Evolutionary conservation across 768 basidiomycete genomes (phyloP).

Genomic region (Tulasnella sp.): DNA sequence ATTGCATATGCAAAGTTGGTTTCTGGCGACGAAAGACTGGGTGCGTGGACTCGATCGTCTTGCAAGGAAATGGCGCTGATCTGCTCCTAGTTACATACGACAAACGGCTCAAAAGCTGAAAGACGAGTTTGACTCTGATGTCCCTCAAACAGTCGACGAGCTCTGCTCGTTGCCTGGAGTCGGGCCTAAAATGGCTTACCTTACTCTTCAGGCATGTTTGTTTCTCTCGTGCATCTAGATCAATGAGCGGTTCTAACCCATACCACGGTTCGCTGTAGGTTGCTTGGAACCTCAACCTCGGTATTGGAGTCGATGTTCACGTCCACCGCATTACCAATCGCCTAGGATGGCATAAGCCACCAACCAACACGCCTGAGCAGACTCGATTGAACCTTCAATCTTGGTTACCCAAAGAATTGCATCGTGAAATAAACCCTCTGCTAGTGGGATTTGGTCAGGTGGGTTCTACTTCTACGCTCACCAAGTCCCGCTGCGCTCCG

Average conservation of each 20-base stretch:
- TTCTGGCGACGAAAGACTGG: conserved; percentile 88
- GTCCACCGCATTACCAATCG: conserved; percentile 94
- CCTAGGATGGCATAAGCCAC: conserved; percentile 84
- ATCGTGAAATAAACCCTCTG: conserved; percentile 71
- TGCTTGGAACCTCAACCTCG: conserved; percentile 83
- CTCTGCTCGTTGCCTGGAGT: conserved; percentile 86
- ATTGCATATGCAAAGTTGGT: conserved; percentile 83
- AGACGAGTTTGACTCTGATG: conserved; percentile 74
- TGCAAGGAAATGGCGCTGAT: neutral
- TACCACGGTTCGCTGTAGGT: conserved; percentile 44
- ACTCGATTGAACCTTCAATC: conserved; percentile 79
- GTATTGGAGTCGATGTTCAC: conserved; percentile 95
- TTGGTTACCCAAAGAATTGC: conserved; percentile 73
- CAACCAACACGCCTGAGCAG: conserved; percentile 82
- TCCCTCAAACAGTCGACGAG: conserved; percentile 84
- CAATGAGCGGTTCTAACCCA: neutral
- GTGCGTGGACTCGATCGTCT: conserved; percentile 44
- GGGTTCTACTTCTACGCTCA: neutral
- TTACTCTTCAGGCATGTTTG: conserved; percentile 59
- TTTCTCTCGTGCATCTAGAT: neutral
- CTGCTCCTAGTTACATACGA: conserved; percentile 59
- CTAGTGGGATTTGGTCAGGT: conserved; percentile 87
- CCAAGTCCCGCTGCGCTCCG: neutral
- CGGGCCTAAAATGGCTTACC: conserved; percentile 95
- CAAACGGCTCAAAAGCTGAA: conserved; percentile 64